A percentile compares a stretch with the other conserved stretches of the same genome.
Conservation (phyloP, 768 basidiomycete genomes). For the Clitopilus hobsonii region DNA sequence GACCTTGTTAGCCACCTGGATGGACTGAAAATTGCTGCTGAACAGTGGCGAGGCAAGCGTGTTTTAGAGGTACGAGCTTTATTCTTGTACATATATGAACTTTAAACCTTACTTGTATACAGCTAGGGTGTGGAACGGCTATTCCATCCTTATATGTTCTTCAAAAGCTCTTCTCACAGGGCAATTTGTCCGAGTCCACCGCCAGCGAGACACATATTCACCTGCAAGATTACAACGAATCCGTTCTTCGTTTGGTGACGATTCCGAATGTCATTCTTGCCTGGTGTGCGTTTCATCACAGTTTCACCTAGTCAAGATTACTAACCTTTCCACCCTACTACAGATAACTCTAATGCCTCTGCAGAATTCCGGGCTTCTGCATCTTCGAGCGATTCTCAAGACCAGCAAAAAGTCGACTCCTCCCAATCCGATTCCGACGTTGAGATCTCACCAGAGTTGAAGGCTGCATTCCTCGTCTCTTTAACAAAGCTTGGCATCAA, state of each 20-base stretch:
- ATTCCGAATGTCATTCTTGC: constrained; percentile 73
- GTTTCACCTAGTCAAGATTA: background rate
- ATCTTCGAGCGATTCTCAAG: too few relatives aligned
- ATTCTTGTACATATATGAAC: background rate
- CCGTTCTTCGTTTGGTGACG: constrained; percentile 75
- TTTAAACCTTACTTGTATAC: background rate
- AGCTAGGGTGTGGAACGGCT: constrained; percentile 95
- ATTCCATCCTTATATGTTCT: constrained; percentile 78
- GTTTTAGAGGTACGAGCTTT: constrained; percentile 69
- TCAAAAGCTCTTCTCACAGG: constrained; percentile 47
- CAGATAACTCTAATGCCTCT: constrained; percentile 64
- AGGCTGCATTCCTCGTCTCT: constrained; percentile 58
- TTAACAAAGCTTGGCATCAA: constrained; percentile 49
- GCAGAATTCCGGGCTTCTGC: constrained; percentile 37
- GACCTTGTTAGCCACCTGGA: constrained; percentile 75
- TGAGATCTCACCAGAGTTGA: constrained; percentile 59
- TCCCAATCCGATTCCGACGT: constrained; percentile 43
- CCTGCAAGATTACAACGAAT: constrained; percentile 89
- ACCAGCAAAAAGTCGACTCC: background rate
- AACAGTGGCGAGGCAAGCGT: constrained; percentile 39
- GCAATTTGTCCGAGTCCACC: constrained; percentile 9
- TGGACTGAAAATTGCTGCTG: constrained; percentile 17
- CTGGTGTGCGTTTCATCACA: constrained; percentile 61
- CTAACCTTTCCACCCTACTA: background rate
- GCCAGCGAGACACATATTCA: constrained; percentile 49